Percentiles rank a stretch among this genome's conserved stretches.
These are phyloP conservation scores for Pinus albicaulis DNA, from an alignment of 75 land plant genomes.

Conservation along the genomic window DNA sequence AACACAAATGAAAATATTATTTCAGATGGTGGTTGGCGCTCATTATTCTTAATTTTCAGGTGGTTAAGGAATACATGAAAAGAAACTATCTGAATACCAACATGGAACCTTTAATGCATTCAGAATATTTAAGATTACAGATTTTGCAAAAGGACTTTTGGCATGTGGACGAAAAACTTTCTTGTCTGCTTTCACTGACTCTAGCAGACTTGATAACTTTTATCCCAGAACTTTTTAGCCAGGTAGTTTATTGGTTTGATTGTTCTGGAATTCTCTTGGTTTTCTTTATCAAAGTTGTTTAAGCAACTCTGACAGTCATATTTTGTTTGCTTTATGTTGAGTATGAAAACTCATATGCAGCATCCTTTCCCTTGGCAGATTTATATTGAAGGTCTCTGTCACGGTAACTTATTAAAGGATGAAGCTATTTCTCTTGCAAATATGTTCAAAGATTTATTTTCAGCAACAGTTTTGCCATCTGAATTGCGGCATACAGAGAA, in stretches of 20 bases:
- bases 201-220: too few species aligned
- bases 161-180: conserved; percentile 27
- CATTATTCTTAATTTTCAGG: conserved; percentile 35
- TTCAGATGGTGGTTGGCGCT: too few species aligned
- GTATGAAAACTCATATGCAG: background rate
- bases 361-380: conserved; percentile 37
- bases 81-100: conserved; percentile 75
- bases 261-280: background rate
- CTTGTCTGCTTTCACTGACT: too few species aligned
- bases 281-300: background rate
- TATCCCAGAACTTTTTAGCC: too few species aligned
- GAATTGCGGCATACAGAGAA: conserved; percentile 63
- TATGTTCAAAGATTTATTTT: conserved; percentile 52
- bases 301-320: background rate
- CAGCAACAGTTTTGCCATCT: conserved; percentile 44
- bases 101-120: conserved; percentile 88
- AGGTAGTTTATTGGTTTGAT: background rate
- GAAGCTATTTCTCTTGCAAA: conserved; percentile 64
- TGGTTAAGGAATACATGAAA: conserved; percentile 82
- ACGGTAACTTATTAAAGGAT: background rate
- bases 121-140: conserved; percentile 80
- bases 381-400: too few species aligned
- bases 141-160: conserved; percentile 67
- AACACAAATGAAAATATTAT: too few species aligned
- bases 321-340: background rate